Evolutionary conservation across 352 stramenopile genomes (phyloP).

Genomic region (Phytophthora cactorum): DNA sequence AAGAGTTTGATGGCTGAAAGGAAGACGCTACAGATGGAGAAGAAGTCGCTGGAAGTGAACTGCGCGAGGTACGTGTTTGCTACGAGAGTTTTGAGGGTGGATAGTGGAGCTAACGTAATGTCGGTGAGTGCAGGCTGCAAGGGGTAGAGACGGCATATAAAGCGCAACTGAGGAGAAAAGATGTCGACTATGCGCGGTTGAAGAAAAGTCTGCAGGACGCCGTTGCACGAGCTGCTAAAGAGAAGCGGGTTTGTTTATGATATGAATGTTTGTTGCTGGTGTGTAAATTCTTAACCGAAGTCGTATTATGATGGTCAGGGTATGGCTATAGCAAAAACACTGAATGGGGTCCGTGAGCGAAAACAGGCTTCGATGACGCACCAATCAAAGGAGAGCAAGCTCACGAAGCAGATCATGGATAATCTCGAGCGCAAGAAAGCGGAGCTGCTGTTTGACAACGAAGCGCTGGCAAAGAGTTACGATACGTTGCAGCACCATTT

Average conservation of each 20-base stretch:
- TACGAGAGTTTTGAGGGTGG: not conserved
- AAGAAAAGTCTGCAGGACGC: constrained; percentile 74
- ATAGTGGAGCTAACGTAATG: constrained; percentile 4
- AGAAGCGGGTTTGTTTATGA: constrained; percentile 50
- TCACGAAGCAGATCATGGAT: constrained; percentile 67
- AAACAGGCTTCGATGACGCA: constrained; percentile 37
- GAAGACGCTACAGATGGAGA: constrained; percentile 62
- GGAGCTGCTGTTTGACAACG: constrained; percentile 70
- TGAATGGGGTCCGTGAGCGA: constrained; percentile 52
- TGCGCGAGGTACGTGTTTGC: constrained; percentile 50
- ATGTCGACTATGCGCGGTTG: constrained; percentile 78
- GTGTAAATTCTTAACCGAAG: not conserved
- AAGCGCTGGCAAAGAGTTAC: constrained; percentile 62
- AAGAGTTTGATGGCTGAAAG: constrained; percentile 54
- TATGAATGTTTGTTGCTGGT: not conserved
- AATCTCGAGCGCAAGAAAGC: constrained; percentile 70
- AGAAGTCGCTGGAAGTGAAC: constrained; percentile 71
- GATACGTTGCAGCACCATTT: constrained; percentile 62
- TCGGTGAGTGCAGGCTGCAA: constrained; percentile 47
- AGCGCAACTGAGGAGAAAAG: constrained; percentile 73
- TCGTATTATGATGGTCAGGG: constrained; percentile 31
- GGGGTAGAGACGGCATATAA: constrained; percentile 80
- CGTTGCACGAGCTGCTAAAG: constrained; percentile 54
- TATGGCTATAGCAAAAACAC: constrained; percentile 46
- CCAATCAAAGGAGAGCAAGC: constrained; percentile 63